phyloP scores from a whole-genome alignment of 2,329 filamentous ascomycete genomes.

The Aureobasidium sp. region DNA sequence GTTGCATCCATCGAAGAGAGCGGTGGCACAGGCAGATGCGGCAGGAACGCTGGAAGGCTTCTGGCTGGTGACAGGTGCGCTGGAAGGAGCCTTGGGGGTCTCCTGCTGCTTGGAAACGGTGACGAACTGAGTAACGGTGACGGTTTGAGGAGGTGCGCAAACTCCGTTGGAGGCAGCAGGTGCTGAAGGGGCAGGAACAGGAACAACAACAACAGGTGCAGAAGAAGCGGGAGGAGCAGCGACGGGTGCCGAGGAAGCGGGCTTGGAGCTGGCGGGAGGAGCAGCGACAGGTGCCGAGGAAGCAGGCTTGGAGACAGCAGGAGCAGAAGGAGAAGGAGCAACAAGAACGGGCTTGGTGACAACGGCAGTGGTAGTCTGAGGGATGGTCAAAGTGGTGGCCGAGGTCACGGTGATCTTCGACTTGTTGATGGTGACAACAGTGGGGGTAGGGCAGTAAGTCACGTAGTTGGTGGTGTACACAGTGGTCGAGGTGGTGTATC shows the following conservation, averaged over 20 bases:
- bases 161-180: not conserved
- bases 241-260: not conserved
- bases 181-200: not conserved
- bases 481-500: not conserved
- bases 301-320: not conserved
- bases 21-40: no score
- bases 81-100: not conserved
- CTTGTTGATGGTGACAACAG: slow-evolving; percentile 8
- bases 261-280: not conserved
- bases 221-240: not conserved
- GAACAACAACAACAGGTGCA: not conserved
- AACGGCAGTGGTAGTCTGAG: slow-evolving; percentile 3
- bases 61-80: not conserved
- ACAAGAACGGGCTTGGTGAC: not conserved
- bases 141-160: not conserved
- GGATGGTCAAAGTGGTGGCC: slow-evolving; percentile 12
- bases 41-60: no score
- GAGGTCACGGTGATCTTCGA: slow-evolving; percentile 10
- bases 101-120: not conserved
- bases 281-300: not conserved
- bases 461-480: slow-evolving; percentile 4
- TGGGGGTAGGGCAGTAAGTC: slow-evolving; percentile 10
- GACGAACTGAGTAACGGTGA: slow-evolving; percentile 1
- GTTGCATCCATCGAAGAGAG: no score
- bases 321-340: not conserved